Evolutionary conservation across 306 rosid genomes (phyloP), one percentile per base, ranked within the genome.

Genomic region (Rosa multiflora): DNA sequence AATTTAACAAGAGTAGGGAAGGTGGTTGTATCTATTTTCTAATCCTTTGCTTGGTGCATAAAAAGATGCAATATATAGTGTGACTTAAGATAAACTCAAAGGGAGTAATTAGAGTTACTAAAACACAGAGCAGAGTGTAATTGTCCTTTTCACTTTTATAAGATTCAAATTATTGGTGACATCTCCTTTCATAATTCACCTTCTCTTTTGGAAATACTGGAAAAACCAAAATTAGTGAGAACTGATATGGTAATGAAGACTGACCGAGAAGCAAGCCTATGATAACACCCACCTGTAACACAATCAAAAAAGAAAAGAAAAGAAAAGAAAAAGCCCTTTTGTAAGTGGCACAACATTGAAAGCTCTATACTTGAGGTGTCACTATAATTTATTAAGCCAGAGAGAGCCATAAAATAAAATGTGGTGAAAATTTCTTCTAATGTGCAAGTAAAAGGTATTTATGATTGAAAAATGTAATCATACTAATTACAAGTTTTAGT

Each of bases 1-100:
- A 17, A 17, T 35, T 17, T 37, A 66, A 62, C 18, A 29, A 62
- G 35, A 37, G 70, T 40, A 40, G 49, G 52, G 47, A 73, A 75
- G 78, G 51, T 72, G 52, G 87, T 79, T 67, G 83, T 43, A 48
- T 70, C 12, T 12, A 11, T 37, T 66, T 47, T 46, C 69, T 29
- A 73, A 74, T 23, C 2, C 48, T 5, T 67, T 40, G 21, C 29
- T 8, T n/a, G 64, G 14, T 67, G 44, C 10, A 32, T 18, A 11
- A 53, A 39, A 32, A 73, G 49, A 15, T 67, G 48, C 44, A 73
- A 74, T 40, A 46, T 46, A 59, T 67, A 58, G 79, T 18, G 47
- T 73, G 79, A 51, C 78, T 81, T 81, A 2, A 66, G 43, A 84
- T 81, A 43, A 70, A 81, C 67, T 43, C 78, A 80, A 42, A 74